Conservation (phyloP, 2,329 filamentous ascomycete genomes). For the Pseudophaeomoniella oleicola region DNA sequence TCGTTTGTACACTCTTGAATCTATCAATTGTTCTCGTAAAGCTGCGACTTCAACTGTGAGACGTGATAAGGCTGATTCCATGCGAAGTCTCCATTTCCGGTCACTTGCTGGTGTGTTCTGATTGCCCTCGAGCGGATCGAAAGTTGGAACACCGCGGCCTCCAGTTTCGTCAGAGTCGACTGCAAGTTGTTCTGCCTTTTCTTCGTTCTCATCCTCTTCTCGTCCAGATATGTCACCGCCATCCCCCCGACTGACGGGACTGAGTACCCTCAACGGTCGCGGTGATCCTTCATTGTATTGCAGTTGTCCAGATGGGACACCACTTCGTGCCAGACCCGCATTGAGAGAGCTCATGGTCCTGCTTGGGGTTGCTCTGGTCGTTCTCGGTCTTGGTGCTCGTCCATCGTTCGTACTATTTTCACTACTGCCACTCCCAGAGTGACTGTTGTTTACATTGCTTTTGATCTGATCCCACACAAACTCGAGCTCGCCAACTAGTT, state of each 20-base stretch:
- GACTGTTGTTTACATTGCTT: slow-evolving; percentile 51
- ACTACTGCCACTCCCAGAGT: slow-evolving; percentile 5
- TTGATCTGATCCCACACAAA: slow-evolving; percentile 99
- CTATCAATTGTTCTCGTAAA: slow-evolving; percentile 75
- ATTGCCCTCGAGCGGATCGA: slow-evolving; percentile 6
- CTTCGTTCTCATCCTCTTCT: slow-evolving; percentile 22
- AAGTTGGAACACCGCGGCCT: slow-evolving; percentile 7
- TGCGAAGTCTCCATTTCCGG: slow-evolving; percentile 60
- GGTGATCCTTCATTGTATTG: slow-evolving; percentile 10
- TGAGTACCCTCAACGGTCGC: slow-evolving; percentile 55
- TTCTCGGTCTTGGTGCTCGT: neutral
- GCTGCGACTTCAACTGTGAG: slow-evolving; percentile 89
- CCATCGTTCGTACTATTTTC: slow-evolving; percentile 4
- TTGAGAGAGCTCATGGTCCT: slow-evolving; percentile 12
- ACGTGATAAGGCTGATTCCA: slow-evolving; percentile 74
- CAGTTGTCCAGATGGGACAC: slow-evolving; percentile 5
- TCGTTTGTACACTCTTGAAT: slow-evolving; percentile 53
- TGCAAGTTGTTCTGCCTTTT: slow-evolving; percentile 6
- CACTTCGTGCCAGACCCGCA: slow-evolving; percentile 2
- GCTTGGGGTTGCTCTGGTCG: slow-evolving; percentile 15
- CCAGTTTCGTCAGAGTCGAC: slow-evolving; percentile 1
- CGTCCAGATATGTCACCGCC: slow-evolving; percentile 9
- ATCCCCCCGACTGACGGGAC: slow-evolving; percentile 59
- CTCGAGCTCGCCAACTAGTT: slow-evolving; percentile 86
- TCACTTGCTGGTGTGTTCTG: slow-evolving; percentile 17